These are phyloP conservation scores for Acanthochlamys bracteata DNA, from an alignment of 106 monocot genomes.

Conservation along the genomic window DNA sequence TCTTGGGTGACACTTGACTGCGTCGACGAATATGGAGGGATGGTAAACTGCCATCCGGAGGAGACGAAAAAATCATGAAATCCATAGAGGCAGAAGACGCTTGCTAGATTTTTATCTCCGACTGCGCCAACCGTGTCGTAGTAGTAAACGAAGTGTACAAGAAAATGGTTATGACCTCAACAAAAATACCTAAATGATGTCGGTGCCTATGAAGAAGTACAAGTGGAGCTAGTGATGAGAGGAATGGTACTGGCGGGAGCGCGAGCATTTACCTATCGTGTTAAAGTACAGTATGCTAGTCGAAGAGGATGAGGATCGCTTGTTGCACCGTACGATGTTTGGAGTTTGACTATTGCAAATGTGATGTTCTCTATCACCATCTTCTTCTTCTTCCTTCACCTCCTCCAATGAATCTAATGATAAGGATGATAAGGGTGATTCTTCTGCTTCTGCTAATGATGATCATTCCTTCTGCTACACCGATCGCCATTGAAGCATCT, in stretches of 20 bases:
- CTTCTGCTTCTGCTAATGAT: no score
- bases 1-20: slow-evolving; percentile 59
- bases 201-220: slow-evolving; percentile 19
- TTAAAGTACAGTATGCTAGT: slow-evolving; percentile 21
- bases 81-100: slow-evolving; percentile 30
- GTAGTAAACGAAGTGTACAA: slow-evolving; percentile 53
- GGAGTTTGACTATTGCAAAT: no score
- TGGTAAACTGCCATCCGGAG: neutral
- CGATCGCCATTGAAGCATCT: no score
- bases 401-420: no score
- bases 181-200: slow-evolving; percentile 1
- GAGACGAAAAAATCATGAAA: slow-evolving; percentile 3
- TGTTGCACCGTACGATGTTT: slow-evolving; percentile 32
- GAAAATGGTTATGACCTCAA: slow-evolving; percentile 27
- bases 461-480: no score
- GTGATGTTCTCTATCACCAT: no score
- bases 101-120: slow-evolving; percentile 55
- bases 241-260: slow-evolving; percentile 28
- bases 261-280: slow-evolving; percentile 31
- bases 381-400: no score
- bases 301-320: slow-evolving; percentile 15
- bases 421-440: no score
- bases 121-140: slow-evolving; percentile 31
- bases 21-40: slow-evolving; percentile 40
- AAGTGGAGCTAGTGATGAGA: slow-evolving; percentile 35